phyloP scores from a whole-genome alignment of 2,329 filamentous ascomycete genomes.

The Colletotrichum graminicola region DNA sequence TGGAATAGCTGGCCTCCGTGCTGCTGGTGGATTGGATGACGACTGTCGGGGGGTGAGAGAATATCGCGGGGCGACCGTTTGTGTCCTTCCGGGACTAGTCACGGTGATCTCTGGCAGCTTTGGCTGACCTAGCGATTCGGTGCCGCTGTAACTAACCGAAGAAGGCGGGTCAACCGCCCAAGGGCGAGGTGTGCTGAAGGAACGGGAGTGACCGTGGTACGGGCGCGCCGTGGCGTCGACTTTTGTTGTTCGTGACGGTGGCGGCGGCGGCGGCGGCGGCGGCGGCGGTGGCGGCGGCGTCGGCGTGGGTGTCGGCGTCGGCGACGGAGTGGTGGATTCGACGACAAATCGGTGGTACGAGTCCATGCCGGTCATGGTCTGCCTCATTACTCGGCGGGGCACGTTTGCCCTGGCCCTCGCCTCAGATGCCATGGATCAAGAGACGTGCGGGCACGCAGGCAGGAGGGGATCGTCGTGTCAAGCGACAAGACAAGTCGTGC shows the following conservation, averaged over 20 bases:
- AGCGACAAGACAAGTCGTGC: constrained; percentile 9
- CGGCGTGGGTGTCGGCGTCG: no score
- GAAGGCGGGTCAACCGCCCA: constrained; percentile 2
- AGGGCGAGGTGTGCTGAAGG: constrained; percentile 39
- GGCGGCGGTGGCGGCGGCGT: no score
- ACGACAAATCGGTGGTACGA: constrained; percentile 42
- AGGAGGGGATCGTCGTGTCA: background rate
- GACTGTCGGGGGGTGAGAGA: constrained; percentile 20
- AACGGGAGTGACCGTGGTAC: constrained; percentile 38
- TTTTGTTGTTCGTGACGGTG: background rate
- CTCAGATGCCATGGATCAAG: constrained; percentile 35
- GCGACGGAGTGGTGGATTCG: constrained; percentile 24
- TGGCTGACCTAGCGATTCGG: background rate
- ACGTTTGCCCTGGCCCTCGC: constrained; percentile 42
- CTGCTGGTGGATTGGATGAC: background rate
- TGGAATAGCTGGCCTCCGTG: constrained; percentile 21
- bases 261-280: background rate
- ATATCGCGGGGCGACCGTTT: constrained; percentile 21
- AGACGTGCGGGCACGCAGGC: background rate
- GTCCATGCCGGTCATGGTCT: constrained; percentile 40
- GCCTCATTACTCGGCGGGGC: constrained; percentile 35
- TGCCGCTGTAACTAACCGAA: background rate
- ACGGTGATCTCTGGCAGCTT: constrained; percentile 35
- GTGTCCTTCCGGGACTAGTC: constrained; percentile 25
- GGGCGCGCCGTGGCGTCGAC: constrained; percentile 22